These are phyloP conservation scores for Termitomyces eurrhizus DNA, from an alignment of 768 basidiomycete genomes.

Conservation along the genomic window DNA sequence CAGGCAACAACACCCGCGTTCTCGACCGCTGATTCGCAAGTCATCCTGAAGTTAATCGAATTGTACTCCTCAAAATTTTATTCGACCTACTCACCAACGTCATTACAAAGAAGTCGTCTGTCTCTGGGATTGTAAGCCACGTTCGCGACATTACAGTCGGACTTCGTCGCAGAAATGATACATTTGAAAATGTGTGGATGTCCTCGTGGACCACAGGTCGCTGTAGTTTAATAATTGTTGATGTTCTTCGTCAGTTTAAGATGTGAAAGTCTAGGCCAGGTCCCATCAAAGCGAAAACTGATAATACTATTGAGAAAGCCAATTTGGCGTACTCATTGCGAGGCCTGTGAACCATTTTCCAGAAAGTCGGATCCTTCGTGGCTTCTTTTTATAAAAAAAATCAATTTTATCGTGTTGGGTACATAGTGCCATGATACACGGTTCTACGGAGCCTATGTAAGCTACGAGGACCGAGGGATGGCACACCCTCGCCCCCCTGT, in stretches of 20 bases:
- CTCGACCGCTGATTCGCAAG: slow-evolving; percentile 19
- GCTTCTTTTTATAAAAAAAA: too few species aligned
- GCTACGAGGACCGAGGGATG: too few species aligned
- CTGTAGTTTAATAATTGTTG: too few species aligned
- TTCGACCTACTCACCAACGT: slow-evolving; percentile 17
- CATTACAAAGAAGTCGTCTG: slow-evolving; percentile 19
- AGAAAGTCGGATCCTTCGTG: too few species aligned
- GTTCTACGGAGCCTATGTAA: too few species aligned
- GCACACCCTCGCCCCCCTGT: too few species aligned
- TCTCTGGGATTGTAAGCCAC: slow-evolving; percentile 7
- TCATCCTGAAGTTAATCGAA: slow-evolving; percentile 18
- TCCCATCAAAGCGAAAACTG: neutral
- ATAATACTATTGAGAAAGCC: neutral
- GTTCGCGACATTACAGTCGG: neutral
- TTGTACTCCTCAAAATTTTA: slow-evolving; percentile 15
- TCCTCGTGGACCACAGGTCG: neutral
- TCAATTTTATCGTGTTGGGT: too few species aligned
- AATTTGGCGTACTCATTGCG: neutral
- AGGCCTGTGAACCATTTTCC: neutral
- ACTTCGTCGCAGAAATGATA: neutral
- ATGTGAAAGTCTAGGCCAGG: neutral
- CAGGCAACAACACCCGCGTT: too few species aligned
- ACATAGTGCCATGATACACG: too few species aligned
- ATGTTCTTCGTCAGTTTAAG: too few species aligned
- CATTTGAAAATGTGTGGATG: slow-evolving; percentile 1